Evolutionary conservation across 2,329 filamentous ascomycete species (phyloP).

Genomic region (Aspergillus pseudoglaucus): DNA sequence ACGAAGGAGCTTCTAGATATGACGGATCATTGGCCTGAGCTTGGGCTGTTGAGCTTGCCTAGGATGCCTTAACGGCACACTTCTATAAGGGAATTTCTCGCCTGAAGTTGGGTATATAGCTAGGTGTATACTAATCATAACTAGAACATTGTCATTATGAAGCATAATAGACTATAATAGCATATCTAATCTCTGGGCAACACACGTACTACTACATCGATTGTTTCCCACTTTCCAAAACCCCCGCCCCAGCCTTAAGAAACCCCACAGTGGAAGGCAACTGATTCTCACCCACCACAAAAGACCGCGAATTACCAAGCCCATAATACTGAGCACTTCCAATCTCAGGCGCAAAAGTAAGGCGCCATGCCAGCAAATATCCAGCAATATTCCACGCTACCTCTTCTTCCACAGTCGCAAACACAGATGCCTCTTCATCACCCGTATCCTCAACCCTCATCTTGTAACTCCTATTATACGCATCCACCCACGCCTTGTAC

Average conservation of each 20-base stretch:
- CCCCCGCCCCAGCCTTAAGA: constrained; percentile 3
- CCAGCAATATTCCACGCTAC: constrained; percentile 16
- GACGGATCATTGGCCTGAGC: background rate
- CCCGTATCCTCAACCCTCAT: constrained; percentile 4
- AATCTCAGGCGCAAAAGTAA: constrained; percentile 9
- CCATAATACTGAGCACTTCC: constrained; percentile 3
- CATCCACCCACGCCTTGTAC: constrained; percentile 13
- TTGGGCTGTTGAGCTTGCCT: background rate
- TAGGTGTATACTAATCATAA: too few relatives aligned
- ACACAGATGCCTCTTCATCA: constrained; percentile 6
- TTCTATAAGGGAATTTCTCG: too few relatives aligned
- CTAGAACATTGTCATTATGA: too few relatives aligned
- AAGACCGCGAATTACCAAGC: constrained; percentile 1
- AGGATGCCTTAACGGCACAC: background rate
- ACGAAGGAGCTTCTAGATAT: background rate
- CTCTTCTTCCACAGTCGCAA: constrained; percentile 7
- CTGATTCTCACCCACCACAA: constrained; percentile 4
- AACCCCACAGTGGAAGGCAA: constrained; percentile 2
- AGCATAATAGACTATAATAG: too few relatives aligned
- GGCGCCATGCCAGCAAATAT: constrained; percentile 16
- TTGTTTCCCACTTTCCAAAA: background rate
- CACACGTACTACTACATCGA: too few relatives aligned
- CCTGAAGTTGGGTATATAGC: too few relatives aligned
- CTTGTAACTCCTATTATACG: constrained; percentile 8
- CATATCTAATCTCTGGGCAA: too few relatives aligned